Evolutionary conservation across 805 yeast genomes (phyloP).

Genomic region (Spathaspora passalidarum): DNA sequence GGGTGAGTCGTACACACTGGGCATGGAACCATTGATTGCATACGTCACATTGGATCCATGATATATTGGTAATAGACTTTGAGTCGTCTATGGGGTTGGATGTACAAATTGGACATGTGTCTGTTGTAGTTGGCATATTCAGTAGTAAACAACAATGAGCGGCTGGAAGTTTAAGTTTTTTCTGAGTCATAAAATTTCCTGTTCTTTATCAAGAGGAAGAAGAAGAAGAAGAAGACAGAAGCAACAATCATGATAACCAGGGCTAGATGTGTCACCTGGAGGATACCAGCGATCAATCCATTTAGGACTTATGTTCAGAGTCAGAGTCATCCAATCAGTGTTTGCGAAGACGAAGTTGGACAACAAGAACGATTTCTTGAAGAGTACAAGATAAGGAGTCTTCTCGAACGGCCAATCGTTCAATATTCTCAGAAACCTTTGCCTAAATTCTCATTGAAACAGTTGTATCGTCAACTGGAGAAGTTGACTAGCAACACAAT

Average conservation of each 20-base stretch:
- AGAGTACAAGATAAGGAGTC: constrained; percentile 56
- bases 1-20: constrained; percentile 40
- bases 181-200: too few relatives aligned
- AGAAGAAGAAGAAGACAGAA: too few relatives aligned
- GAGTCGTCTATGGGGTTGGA: constrained; percentile 13
- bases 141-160: too few relatives aligned
- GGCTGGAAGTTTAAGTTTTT: too few relatives aligned
- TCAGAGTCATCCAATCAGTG: neutral
- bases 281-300: too few relatives aligned
- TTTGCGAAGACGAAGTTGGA: constrained; percentile 2
- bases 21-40: constrained; percentile 58
- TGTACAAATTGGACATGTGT: constrained; percentile 22
- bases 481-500: constrained; percentile 37
- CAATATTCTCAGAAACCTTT: constrained; percentile 52
- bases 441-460: constrained; percentile 51
- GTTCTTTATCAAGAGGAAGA: too few relatives aligned
- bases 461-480: constrained; percentile 41
- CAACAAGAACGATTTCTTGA: constrained; percentile 41
- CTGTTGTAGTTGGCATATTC: constrained; percentile 14
- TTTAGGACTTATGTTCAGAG: too few relatives aligned
- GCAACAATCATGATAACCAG: too few relatives aligned
- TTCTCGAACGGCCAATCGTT: constrained; percentile 56
- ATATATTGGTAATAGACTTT: constrained; percentile 3
- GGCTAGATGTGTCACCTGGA: too few relatives aligned
- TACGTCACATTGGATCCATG: constrained; percentile 58